These are phyloP conservation scores for Vitis hybrid DNA, from an alignment of 177 flowering plant species.

Conservation along the genomic window DNA sequence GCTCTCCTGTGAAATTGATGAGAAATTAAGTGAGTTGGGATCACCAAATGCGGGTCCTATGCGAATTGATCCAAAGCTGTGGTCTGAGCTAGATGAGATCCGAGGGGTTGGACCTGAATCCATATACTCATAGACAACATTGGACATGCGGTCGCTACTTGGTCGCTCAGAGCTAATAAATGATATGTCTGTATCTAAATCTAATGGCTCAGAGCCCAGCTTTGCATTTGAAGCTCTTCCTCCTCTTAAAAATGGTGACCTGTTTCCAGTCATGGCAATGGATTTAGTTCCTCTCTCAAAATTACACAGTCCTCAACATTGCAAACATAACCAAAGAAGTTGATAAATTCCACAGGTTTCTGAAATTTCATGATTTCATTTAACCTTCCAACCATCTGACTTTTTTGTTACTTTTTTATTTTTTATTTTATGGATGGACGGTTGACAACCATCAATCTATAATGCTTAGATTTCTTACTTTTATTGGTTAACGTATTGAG, in stretches of 20 bases:
- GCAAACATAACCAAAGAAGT: no score
- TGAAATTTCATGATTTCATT: not conserved
- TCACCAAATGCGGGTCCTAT: constrained; percentile 28
- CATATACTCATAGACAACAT: constrained; percentile 15
- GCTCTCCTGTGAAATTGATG: constrained; percentile 30
- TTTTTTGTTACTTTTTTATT: not conserved
- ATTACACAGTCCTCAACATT: not conserved
- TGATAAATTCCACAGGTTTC: not conserved
- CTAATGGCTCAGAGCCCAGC: constrained; percentile 30
- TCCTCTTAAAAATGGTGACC: constrained; percentile 49
- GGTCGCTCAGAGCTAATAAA: constrained; percentile 66
- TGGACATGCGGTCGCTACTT: constrained; percentile 36
- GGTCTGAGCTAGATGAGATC: constrained; percentile 33
- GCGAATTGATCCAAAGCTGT: constrained; percentile 39
- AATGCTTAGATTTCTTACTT: not conserved
- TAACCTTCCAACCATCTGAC: not conserved
- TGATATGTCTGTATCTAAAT: constrained; percentile 65
- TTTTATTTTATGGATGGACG: no score
- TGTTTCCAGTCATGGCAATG: constrained; percentile 19
- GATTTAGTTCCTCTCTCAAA: constrained; percentile 1
- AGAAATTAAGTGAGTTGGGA: constrained; percentile 13
- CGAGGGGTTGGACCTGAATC: constrained; percentile 36
- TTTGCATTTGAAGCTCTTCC: constrained; percentile 27
- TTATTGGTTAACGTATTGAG: not conserved
- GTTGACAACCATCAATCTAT: not conserved